Percentiles rank a stretch among this genome's conserved stretches.
Conservation (phyloP, 257 asterid genomes). For the Solanum sparsipilum region DNA sequence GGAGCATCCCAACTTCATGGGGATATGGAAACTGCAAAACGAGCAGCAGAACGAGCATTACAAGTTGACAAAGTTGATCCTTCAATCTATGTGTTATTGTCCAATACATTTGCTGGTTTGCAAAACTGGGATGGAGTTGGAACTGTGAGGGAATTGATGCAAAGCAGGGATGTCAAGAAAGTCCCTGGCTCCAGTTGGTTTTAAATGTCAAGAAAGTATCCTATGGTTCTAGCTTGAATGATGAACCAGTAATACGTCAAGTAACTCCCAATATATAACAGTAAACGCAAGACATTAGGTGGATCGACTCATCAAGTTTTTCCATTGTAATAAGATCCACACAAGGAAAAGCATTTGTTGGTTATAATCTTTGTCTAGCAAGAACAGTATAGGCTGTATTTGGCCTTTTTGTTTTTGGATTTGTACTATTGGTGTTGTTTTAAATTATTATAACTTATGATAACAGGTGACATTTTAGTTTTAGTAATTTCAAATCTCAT, state of each 20-base stretch:
- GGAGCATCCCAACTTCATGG: constrained; percentile 57
- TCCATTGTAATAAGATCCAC: neutral
- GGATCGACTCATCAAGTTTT: neutral
- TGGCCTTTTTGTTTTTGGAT: neutral
- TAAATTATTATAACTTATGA: too few species aligned
- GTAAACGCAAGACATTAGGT: neutral
- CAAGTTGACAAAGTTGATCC: constrained; percentile 37
- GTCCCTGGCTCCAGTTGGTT: constrained; percentile 75
- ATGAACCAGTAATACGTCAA: neutral
- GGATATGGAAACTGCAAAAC: constrained; percentile 49
- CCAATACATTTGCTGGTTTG: constrained; percentile 50
- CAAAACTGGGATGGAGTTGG: constrained; percentile 44
- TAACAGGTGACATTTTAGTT: neutral
- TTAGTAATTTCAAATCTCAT: neutral
- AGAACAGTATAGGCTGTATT: neutral
- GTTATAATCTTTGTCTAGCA: neutral
- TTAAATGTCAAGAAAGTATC: constrained; percentile 3
- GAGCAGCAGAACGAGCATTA: constrained; percentile 45
- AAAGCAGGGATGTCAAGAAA: constrained; percentile 49
- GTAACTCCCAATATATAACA: neutral
- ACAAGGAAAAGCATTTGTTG: neutral
- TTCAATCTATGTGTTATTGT: constrained; percentile 48
- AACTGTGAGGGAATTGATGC: constrained; percentile 34
- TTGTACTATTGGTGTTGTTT: neutral
- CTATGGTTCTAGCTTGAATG: neutral